A percentile compares a stretch with the other conserved stretches of the same genome.
Evolutionary conservation across 1,139 yeast species (phyloP).

Genomic region (Debaryomycetaceae sp.): DNA sequence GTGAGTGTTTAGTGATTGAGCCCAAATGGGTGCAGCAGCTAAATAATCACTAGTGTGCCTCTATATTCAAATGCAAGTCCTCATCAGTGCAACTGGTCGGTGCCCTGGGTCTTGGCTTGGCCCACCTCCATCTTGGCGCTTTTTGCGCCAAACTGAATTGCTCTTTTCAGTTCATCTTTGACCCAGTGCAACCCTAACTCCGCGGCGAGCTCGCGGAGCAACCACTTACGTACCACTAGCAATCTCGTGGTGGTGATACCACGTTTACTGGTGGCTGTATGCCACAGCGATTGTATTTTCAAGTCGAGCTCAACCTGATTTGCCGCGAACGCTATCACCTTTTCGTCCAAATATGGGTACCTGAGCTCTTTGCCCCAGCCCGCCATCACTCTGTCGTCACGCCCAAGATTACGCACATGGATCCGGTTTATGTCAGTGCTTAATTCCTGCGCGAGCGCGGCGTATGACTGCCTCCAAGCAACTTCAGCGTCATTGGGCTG

Average conservation of each 20-base stretch:
- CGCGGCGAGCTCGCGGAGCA: constrained; percentile 61
- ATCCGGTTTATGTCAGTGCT: constrained; percentile 67
- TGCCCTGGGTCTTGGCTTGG: constrained; percentile 61
- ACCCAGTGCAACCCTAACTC: constrained; percentile 52
- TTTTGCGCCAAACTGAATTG: constrained; percentile 93
- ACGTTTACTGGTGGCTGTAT: constrained; percentile 23
- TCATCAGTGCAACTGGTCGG: constrained; percentile 31
- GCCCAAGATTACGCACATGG: constrained; percentile 73
- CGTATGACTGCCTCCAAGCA: constrained; percentile 17
- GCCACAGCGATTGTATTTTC: constrained; percentile 38
- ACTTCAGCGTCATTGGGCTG: constrained; percentile 12
- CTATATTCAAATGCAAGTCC: constrained; percentile 2
- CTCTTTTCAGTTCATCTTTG: constrained; percentile 77
- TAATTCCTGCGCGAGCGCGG: constrained; percentile 44
- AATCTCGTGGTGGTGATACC: constrained; percentile 19
- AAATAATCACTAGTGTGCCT: constrained; percentile 8
- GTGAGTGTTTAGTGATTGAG: constrained; percentile 43
- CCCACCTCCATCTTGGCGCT: constrained; percentile 90
- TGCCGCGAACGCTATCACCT: constrained; percentile 52
- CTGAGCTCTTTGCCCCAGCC: constrained; percentile 88
- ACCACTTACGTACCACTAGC: constrained; percentile 49
- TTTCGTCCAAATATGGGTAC: constrained; percentile 78
- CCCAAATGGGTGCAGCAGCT: constrained; percentile 45
- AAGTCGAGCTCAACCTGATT: constrained; percentile 45
- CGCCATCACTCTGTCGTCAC: constrained; percentile 87